phyloP scores from a whole-genome alignment of 2,329 filamentous ascomycete species.

The Raffaelea deltoideospora region DNA sequence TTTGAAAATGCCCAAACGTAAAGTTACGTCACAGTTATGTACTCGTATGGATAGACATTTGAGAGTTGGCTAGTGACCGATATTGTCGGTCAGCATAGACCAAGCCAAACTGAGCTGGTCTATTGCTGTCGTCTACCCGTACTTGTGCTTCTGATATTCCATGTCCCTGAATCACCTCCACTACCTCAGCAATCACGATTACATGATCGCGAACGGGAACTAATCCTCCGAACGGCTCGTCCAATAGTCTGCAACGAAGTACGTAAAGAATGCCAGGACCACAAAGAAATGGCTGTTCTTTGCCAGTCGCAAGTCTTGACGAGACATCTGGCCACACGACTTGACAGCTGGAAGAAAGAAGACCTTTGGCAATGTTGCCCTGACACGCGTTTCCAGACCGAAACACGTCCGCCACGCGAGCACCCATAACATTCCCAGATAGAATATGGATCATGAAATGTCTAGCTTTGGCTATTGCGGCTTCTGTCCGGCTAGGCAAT shows the following conservation, averaged over 20 bases:
- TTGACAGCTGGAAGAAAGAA: constrained; percentile 19
- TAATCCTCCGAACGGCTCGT: constrained; percentile 23
- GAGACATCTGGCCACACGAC: constrained; percentile 11
- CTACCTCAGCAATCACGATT: constrained; percentile 35
- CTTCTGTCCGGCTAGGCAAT: constrained; percentile 38
- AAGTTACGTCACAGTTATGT: too few species aligned
- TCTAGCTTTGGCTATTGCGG: constrained; percentile 28
- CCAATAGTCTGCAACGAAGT: constrained; percentile 18
- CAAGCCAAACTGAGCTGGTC: constrained; percentile 24
- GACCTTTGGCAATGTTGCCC: constrained; percentile 2
- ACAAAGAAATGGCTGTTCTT: constrained; percentile 18
- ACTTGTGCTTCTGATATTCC: too few species aligned
- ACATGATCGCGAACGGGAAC: constrained; percentile 35
- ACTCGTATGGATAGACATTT: too few species aligned
- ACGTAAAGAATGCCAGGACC: constrained; percentile 39
- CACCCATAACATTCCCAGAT: constrained; percentile 29
- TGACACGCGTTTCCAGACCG: constrained; percentile 28
- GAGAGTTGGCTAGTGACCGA: constrained; percentile 21
- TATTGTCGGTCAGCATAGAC: constrained; percentile 35
- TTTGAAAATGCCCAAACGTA: too few species aligned
- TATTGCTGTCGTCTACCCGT: constrained; percentile 9
- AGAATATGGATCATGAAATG: constrained; percentile 42
- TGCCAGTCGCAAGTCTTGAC: constrained; percentile 13
- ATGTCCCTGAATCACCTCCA: constrained; percentile 24
- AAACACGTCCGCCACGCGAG: constrained; percentile 34